These are phyloP conservation scores for Colletotrichum somersetense DNA, from an alignment of 2,329 filamentous ascomycete species.

Conservation along the genomic window DNA sequence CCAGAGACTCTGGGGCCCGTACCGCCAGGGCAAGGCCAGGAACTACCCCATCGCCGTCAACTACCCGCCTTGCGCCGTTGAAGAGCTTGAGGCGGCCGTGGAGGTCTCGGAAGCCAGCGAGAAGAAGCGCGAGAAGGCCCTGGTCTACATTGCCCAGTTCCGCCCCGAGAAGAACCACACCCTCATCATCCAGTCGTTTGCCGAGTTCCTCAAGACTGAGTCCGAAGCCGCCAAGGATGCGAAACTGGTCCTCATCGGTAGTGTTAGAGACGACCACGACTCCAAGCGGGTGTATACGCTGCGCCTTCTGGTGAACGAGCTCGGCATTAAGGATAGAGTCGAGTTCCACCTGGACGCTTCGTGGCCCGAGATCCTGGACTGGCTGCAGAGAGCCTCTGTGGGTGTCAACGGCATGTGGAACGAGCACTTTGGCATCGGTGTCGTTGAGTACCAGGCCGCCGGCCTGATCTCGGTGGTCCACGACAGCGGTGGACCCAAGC, in stretches of 20 bases:
- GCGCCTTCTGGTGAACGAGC: constrained; percentile 85
- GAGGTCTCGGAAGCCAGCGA: constrained; percentile 79
- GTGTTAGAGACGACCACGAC: constrained; percentile 87
- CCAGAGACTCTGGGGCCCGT: constrained; percentile 80
- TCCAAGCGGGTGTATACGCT: constrained; percentile 89
- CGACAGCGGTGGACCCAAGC: constrained; percentile 89
- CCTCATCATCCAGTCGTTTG: constrained; percentile 87
- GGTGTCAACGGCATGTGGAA: constrained; percentile 99
- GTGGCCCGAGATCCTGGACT: constrained; percentile 87
- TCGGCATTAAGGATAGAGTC: constrained; percentile 85
- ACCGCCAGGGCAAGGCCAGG: constrained; percentile 59
- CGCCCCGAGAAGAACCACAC: constrained; percentile 97
- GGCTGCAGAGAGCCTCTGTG: constrained; percentile 81
- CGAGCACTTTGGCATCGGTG: constrained; percentile 98
- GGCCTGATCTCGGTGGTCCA: constrained; percentile 95
- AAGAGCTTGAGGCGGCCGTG: constrained; percentile 82
- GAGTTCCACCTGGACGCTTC: constrained; percentile 91
- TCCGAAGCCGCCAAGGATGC: constrained; percentile 66
- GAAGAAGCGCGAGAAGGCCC: constrained; percentile 73
- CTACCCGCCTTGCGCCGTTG: constrained; percentile 92
- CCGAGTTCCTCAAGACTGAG: constrained; percentile 74
- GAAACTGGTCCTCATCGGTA: constrained; percentile 87
- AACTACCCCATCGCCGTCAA: constrained; percentile 76
- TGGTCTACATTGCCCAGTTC: constrained; percentile 97
- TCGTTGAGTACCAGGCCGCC: constrained; percentile 97